Percentiles rank a stretch among this genome's conserved stretches.
Conservation (phyloP, 305 asterid species). For the Lippia alba region DNA sequence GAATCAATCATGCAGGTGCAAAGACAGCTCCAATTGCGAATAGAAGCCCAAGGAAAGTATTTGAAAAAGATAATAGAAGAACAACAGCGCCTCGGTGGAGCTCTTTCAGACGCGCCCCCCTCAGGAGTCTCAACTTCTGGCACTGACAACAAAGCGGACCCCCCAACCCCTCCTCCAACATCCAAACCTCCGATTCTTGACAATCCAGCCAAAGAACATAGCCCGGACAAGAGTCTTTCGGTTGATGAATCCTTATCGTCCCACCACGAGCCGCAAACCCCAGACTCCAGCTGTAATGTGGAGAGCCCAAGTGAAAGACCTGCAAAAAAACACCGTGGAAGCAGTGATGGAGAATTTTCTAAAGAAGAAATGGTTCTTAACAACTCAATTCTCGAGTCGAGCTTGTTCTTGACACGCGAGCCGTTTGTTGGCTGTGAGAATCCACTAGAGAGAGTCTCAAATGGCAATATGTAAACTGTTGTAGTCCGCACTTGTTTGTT, state of each 20-base stretch:
- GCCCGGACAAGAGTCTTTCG: constrained; percentile 54
- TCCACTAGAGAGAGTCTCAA: constrained; percentile 37
- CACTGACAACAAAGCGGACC: constrained; percentile 55
- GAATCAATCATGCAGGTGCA: constrained; percentile 64
- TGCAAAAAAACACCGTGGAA: constrained; percentile 32
- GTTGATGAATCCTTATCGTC: constrained; percentile 71
- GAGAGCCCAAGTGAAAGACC: constrained; percentile 43
- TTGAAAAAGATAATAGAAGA: constrained; percentile 91
- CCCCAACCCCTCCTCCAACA: constrained; percentile 76
- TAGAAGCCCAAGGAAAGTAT: constrained; percentile 93
- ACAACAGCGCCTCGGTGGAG: constrained; percentile 79
- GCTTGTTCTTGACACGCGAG: constrained; percentile 47
- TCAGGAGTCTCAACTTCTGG: constrained; percentile 44
- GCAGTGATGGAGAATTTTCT: constrained; percentile 36
- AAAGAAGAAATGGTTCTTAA: constrained; percentile 45
- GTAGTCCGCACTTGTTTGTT: constrained; percentile 12
- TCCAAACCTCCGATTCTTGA: constrained; percentile 62
- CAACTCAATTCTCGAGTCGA: constrained; percentile 55
- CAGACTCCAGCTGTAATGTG: constrained; percentile 62
- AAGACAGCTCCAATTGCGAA: constrained; percentile 82
- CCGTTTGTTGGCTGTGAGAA: constrained; percentile 44
- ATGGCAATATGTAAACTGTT: constrained; percentile 31
- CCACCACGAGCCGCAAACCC: constrained; percentile 74
- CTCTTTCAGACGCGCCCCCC: constrained; percentile 61
- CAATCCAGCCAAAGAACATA: constrained; percentile 51